These are phyloP conservation scores for Boletus calvinii DNA, from an alignment of 1,284 basidiomycete species.

Conservation along the genomic window DNA sequence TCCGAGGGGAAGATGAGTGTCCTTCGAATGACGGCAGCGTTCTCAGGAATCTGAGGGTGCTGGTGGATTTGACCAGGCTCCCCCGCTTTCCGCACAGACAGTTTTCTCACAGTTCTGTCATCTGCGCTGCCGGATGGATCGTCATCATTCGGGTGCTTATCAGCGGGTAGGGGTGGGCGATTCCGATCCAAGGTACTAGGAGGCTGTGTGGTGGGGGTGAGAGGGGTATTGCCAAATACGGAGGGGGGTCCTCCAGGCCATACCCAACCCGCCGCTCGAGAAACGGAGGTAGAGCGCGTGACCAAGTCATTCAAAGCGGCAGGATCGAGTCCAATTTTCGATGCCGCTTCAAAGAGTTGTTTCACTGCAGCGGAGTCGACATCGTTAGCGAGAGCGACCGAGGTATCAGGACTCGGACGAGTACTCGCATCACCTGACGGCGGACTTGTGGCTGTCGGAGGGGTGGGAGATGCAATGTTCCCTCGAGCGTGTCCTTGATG, in stretches of 20 bases:
- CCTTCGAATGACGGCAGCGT: slow-evolving; percentile 62
- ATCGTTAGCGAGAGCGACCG: slow-evolving; percentile 17
- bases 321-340: slow-evolving; percentile 70
- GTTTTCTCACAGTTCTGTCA: slow-evolving; percentile 38
- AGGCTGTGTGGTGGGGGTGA: slow-evolving; percentile 18
- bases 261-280: slow-evolving; percentile 47
- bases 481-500: slow-evolving; percentile 33
- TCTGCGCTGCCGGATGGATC: slow-evolving; percentile 29
- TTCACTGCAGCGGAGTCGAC: slow-evolving; percentile 45
- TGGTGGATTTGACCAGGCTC: slow-evolving; percentile 43
- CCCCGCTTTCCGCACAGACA: slow-evolving; percentile 40
- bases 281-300: slow-evolving; percentile 65
- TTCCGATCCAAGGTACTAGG: slow-evolving; percentile 22
- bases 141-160: slow-evolving; percentile 39
- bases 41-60: slow-evolving; percentile 37
- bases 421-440: slow-evolving; percentile 17
- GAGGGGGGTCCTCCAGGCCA: slow-evolving; percentile 44
- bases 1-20: slow-evolving; percentile 77
- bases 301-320: slow-evolving; percentile 66
- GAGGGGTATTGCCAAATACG: slow-evolving; percentile 13
- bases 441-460: slow-evolving; percentile 3
- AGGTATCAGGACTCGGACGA: slow-evolving; percentile 29
- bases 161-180: slow-evolving; percentile 30
- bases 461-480: slow-evolving; percentile 13
- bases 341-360: slow-evolving; percentile 74